Evolutionary conservation across 2,329 filamentous ascomycete species (phyloP), one percentile per base, ranked within the genome.

Genomic region (Fusarium sp.): DNA sequence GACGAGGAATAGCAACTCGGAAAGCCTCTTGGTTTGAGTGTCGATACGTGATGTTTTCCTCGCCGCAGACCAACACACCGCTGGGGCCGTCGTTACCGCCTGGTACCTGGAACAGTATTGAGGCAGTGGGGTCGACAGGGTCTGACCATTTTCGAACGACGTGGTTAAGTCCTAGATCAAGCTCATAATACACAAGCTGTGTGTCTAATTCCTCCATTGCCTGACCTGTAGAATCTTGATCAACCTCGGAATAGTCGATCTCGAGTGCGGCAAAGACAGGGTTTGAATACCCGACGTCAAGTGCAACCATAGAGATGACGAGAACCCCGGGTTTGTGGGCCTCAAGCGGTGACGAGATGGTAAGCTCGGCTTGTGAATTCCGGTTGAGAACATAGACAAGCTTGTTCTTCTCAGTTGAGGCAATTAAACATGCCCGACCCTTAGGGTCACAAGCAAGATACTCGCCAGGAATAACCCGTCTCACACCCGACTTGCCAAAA

Each of bases 301-400:
- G 83, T 2, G 94, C 93, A 25, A 93, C 91, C 75, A 98, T 86
- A 30, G 93, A 92, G 74, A 97, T 93, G 25, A 98, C 94, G 52
- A 99, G 82, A 2, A 95, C 95, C 65, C 95, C 94, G 14, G 94
- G 90, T 80, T 96, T 97, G 81, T 99, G 95, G 3, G 96, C 97
- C 81, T 99, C 97, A 20, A 99, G 87, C 1, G 96, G 96, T 16
- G 96, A 99, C 7, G 96, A 99, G 53, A 99, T 99, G 42, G 94
- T 97, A 75, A 99, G 89, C 80, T 97, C 93, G 20, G 94, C 94
- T 81, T 98, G 94, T 5, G 94, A 89, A 82, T 97, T 97, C 71
- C 97, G 91, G 81, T 98, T 98, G 73, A 99, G 86, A 76, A 99
- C 95, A 82, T 99, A 99, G 73, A 99, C 96, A 60, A 99, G 91